These are phyloP conservation scores for Coix lacrymajobi DNA, from an alignment of 176 grass and related monocot species.

Conservation along the genomic window DNA sequence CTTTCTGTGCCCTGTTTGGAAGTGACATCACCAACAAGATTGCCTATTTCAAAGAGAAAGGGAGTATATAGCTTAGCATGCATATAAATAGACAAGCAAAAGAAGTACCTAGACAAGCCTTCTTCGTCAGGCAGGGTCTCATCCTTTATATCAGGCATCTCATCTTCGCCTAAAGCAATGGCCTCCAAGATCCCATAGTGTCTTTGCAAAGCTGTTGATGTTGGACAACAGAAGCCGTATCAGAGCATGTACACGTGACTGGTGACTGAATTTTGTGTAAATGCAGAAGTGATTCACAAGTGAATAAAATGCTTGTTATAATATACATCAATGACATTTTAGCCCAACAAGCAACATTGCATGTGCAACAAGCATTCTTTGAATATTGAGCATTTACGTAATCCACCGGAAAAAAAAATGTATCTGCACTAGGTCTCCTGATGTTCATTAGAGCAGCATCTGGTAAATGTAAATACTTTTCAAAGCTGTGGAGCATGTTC, in stretches of 20 bases:
- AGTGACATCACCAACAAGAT: neutral
- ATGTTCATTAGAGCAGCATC: neutral
- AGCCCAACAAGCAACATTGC: neutral
- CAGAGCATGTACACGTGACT: neutral
- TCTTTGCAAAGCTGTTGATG: conserved; percentile 74
- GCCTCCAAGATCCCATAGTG: conserved; percentile 94
- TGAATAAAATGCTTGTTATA: neutral
- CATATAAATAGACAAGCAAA: conserved; percentile 23
- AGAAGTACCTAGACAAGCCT: conserved; percentile 69
- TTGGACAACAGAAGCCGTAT: neutral
- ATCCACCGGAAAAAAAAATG: neutral
- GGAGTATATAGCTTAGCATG: neutral
- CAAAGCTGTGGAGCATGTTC: neutral
- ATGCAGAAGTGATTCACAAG: neutral
- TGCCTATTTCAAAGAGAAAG: neutral
- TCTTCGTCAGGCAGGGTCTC: conserved; percentile 85
- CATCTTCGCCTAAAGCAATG: conserved; percentile 86
- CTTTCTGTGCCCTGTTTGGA: neutral
- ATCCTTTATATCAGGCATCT: conserved; percentile 93
- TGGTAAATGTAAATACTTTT: neutral
- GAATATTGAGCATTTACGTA: neutral
- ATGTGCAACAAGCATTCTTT: neutral
- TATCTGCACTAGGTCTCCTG: neutral
- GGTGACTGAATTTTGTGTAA: neutral
- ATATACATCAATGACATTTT: neutral